A percentile compares a stretch with the other conserved stretches of the same genome.
Conservation (phyloP, 2,329 filamentous ascomycete genomes). For the Xylariaceae sp. region DNA sequence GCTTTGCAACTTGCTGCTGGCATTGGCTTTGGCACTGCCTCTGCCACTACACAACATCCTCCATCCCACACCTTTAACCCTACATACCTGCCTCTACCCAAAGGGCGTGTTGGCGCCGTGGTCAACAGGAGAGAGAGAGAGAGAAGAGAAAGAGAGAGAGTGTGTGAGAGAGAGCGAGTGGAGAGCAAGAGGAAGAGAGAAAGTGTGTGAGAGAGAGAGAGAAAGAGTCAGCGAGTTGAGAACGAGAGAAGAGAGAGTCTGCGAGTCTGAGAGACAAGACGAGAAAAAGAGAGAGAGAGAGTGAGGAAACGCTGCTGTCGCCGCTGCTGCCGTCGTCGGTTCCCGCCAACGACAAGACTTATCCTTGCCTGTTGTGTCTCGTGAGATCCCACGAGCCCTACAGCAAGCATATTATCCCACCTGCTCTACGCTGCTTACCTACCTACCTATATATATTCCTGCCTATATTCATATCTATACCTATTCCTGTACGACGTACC, state of each 20-base stretch:
- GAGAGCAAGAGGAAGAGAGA: not conserved
- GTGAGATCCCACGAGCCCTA: not conserved
- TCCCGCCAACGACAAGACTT: not conserved
- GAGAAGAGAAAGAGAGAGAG: not conserved
- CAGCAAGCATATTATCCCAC: not conserved
- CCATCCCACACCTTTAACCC: not conserved
- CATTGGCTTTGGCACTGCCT: too few species aligned
- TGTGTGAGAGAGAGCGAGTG: not conserved
- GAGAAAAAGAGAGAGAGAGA: not conserved
- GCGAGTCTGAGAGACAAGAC: not conserved
- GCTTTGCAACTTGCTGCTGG: too few species aligned
- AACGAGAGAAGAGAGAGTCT: not conserved
- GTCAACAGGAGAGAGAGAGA: not conserved
- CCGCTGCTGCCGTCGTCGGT: not conserved
- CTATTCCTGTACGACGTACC: conserved; percentile 10
- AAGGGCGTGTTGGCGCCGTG: not conserved
- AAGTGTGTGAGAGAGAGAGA: not conserved
- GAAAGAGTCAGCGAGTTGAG: not conserved
- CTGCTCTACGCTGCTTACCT: not conserved
- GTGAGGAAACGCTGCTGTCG: not conserved
- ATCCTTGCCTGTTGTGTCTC: not conserved
- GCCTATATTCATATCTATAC: not conserved
- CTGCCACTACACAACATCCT: conserved; percentile 1
- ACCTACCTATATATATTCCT: not conserved
- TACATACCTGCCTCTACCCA: not conserved